These are phyloP conservation scores for Xylariaceae sp. DNA, from an alignment of 2,329 filamentous ascomycete genomes.

Conservation along the genomic window DNA sequence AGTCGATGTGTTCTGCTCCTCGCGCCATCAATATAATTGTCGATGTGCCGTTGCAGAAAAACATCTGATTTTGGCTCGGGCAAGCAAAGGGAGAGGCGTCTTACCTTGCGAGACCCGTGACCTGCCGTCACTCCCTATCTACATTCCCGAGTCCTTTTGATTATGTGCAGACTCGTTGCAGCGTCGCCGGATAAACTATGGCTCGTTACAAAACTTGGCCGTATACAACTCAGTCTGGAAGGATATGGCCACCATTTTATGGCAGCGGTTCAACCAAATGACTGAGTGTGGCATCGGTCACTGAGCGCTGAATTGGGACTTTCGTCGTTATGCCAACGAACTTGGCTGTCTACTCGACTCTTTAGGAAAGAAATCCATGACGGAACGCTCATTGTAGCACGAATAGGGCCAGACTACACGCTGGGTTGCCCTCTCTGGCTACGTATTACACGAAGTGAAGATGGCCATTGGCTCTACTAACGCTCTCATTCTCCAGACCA, in stretches of 20 bases:
- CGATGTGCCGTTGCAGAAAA: neutral
- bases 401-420: neutral
- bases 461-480: too few relatives aligned
- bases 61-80: neutral
- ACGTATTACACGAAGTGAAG: too few relatives aligned
- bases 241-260: neutral
- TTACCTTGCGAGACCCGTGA: neutral
- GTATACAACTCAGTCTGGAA: neutral
- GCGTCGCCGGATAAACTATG: neutral
- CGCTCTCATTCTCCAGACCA: too few relatives aligned
- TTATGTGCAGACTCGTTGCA: constrained; percentile 1
- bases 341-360: neutral
- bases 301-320: constrained; percentile 1
- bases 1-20: neutral
- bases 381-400: neutral
- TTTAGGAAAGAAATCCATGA: neutral
- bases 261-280: neutral
- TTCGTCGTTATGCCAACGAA: neutral
- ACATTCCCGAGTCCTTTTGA: neutral
- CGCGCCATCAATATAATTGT: neutral
- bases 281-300: constrained; percentile 3
- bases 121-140: neutral
- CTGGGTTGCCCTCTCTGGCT: too few relatives aligned
- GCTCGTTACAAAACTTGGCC: neutral
- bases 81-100: neutral